Evolutionary conservation across 805 yeast species (phyloP).

Genomic region (Yarrowia alimentaria): DNA sequence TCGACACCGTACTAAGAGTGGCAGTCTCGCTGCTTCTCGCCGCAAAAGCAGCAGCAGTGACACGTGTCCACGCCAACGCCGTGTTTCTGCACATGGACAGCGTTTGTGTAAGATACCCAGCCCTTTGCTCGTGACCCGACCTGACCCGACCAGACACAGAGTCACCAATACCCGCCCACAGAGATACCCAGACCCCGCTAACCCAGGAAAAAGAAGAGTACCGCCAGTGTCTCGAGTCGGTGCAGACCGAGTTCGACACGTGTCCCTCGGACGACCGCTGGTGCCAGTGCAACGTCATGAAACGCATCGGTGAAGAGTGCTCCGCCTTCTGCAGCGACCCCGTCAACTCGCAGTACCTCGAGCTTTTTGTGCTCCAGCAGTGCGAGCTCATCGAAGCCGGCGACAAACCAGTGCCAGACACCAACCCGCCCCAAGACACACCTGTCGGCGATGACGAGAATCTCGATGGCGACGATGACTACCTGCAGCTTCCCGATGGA

Average conservation of each 20-base stretch:
- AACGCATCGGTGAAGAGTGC: slow-evolving; percentile 32
- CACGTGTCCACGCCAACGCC: slow-evolving; percentile 18
- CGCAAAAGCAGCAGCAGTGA: not conserved
- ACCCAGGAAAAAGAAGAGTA: slow-evolving; percentile 23
- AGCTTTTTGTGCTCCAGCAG: slow-evolving; percentile 12
- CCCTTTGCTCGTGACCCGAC: too few relatives aligned
- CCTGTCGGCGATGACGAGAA: too few relatives aligned
- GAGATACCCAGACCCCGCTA: not conserved
- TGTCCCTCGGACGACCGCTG: slow-evolving; percentile 30
- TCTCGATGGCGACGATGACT: too few relatives aligned
- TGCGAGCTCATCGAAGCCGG: slow-evolving; percentile 17
- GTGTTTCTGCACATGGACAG: slow-evolving; percentile 19
- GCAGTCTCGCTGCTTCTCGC: not conserved
- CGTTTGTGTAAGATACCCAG: slow-evolving; percentile 14
- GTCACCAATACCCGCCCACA: not conserved
- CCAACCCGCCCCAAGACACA: too few relatives aligned
- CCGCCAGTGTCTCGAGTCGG: slow-evolving; percentile 29
- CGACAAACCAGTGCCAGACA: too few relatives aligned
- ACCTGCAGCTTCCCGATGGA: too few relatives aligned
- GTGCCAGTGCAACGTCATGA: slow-evolving; percentile 32
- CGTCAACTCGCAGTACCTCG: slow-evolving; percentile 20
- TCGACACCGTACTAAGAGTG: too few relatives aligned
- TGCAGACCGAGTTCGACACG: slow-evolving; percentile 27
- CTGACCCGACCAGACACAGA: slow-evolving; percentile 20
- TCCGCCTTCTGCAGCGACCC: slow-evolving; percentile 26